Evolutionary conservation across 73 alveolate species (phyloP).

Genomic region (Blepharisma stoltei): DNA sequence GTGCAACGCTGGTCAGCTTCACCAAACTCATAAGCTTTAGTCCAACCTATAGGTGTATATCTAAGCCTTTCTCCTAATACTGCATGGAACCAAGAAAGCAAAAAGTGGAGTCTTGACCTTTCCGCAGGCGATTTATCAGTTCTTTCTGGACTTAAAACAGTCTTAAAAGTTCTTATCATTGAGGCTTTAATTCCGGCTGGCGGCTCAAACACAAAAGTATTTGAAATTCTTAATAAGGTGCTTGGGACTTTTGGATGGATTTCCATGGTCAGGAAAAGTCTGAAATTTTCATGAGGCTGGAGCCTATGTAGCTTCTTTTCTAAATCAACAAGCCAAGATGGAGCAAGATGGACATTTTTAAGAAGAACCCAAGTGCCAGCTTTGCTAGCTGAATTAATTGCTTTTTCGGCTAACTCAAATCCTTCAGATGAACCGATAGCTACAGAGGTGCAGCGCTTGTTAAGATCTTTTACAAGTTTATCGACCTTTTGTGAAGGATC

Average conservation of each 20-base stretch:
- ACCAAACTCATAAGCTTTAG: constrained; percentile 97
- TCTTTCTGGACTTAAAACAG: constrained; percentile 81
- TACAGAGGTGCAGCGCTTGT: constrained; percentile 84
- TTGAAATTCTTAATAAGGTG: constrained; percentile 92
- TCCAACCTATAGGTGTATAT: constrained; percentile 98
- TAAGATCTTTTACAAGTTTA: constrained; percentile 73
- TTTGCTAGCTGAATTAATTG: constrained; percentile 85
- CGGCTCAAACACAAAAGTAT: constrained; percentile 97
- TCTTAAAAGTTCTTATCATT: constrained; percentile 62
- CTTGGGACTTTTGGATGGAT: constrained; percentile 98
- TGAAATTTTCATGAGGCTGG: constrained; percentile 92
- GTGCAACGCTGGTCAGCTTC: constrained; percentile 99
- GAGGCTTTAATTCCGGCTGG: constrained; percentile 99
- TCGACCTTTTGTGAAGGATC: constrained; percentile 95
- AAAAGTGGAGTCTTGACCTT: constrained; percentile 95
- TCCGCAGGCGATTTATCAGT: constrained; percentile 97
- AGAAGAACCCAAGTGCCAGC: constrained; percentile 97
- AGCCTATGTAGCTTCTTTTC: constrained; percentile 96
- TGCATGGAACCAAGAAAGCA: constrained; percentile 99
- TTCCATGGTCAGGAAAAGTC: constrained; percentile 99
- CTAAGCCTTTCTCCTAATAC: constrained; percentile 92
- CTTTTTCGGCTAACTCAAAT: constrained; percentile 90
- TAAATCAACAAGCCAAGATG: constrained; percentile 95
- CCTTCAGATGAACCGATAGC: constrained; percentile 99
- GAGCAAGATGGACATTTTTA: constrained; percentile 99